These are phyloP conservation scores for Castanea mollissima DNA, from an alignment of 306 rosid species.

Conservation along the genomic window DNA sequence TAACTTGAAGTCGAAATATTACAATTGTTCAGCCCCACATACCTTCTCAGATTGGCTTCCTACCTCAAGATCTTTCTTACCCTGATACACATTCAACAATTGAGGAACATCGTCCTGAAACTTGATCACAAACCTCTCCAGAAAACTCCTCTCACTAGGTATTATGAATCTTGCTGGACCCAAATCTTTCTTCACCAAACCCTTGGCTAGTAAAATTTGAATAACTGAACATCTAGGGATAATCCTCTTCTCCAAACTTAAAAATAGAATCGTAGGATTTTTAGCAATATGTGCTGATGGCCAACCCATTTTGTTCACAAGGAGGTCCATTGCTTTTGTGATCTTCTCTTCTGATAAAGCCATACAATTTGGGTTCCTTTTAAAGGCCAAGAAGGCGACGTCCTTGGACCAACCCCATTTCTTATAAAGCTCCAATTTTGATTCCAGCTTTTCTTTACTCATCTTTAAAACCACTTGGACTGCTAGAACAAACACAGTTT, in stretches of 20 bases:
- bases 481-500: conserved; percentile 15
- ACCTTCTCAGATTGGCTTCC: neutral
- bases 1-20: neutral
- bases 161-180: neutral
- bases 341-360: conserved; percentile 22
- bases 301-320: conserved; percentile 30
- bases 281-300: neutral
- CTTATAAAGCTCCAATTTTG: conserved; percentile 14
- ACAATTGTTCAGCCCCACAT: neutral
- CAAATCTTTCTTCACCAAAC: conserved; percentile 13
- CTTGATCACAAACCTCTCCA: conserved; percentile 22
- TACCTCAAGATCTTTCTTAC: conserved; percentile 14
- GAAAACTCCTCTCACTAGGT: conserved; percentile 11
- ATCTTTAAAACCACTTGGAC: neutral
- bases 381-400: conserved; percentile 17
- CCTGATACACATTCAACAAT: conserved; percentile 19
- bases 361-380: conserved; percentile 22
- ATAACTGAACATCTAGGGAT: conserved; percentile 29
- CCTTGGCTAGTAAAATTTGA: conserved; percentile 19
- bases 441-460: neutral
- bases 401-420: conserved; percentile 36
- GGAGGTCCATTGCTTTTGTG: conserved; percentile 14
- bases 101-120: conserved; percentile 20
- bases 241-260: conserved; percentile 33
- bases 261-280: neutral